Evolutionary conservation across 2,329 filamentous ascomycete species (phyloP).

Genomic region (Thelonectria discophora): DNA sequence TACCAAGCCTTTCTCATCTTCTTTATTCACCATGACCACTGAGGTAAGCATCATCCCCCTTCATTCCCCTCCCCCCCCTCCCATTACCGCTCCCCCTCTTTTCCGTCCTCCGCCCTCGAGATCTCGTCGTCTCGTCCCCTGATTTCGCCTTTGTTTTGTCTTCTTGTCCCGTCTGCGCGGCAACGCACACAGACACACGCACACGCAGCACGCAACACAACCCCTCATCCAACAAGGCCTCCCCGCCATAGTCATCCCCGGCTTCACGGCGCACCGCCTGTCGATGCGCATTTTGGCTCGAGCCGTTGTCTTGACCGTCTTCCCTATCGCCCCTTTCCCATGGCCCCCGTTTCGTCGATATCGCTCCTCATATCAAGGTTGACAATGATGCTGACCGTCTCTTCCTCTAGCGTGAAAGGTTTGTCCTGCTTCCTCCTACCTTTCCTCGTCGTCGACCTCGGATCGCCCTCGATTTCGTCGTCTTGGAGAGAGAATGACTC

Average conservation of each 20-base stretch:
- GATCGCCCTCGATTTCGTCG: slow-evolving; percentile 28
- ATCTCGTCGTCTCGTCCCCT: slow-evolving; percentile 15
- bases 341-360: slow-evolving; percentile 13
- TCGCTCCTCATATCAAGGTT: slow-evolving; percentile 8
- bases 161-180: slow-evolving; percentile 27
- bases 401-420: slow-evolving; percentile 72
- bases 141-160: slow-evolving; percentile 23
- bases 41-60: slow-evolving; percentile 42
- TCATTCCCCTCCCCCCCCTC: slow-evolving; percentile 10
- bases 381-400: slow-evolving; percentile 48
- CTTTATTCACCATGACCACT: slow-evolving; percentile 45
- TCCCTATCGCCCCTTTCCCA: slow-evolving; percentile 22
- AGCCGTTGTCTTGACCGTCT: slow-evolving; percentile 13
- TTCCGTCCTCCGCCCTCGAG: slow-evolving; percentile 13
- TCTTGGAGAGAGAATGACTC: slow-evolving; percentile 29
- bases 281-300: background rate
- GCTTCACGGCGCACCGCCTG: slow-evolving; percentile 13
- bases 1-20: slow-evolving; percentile 28
- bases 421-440: slow-evolving; percentile 48
- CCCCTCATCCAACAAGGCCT: slow-evolving; percentile 37
- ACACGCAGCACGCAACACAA: slow-evolving; percentile 30
- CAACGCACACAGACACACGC: background rate
- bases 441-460: slow-evolving; percentile 24
- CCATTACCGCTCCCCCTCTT: slow-evolving; percentile 15
- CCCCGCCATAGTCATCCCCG: slow-evolving; percentile 6